Percentiles rank a stretch among this genome's conserved stretches.
Conservation (phyloP, 305 asterid genomes). For the Fraxinus sp. region DNA sequence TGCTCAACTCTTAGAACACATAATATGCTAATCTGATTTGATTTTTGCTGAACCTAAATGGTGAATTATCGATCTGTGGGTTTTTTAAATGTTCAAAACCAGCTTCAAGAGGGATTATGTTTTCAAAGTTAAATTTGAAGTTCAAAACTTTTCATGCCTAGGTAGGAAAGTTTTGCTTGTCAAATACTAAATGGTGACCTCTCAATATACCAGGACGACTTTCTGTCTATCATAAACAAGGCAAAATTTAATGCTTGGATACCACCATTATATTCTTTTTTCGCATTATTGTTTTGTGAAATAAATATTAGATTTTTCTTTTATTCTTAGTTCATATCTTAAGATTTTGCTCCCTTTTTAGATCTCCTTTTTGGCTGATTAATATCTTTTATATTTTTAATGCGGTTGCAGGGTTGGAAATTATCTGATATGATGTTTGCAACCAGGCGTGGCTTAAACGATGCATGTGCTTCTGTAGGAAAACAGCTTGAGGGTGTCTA, state of each 20-base stretch:
- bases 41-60: neutral
- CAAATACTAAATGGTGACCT: neutral
- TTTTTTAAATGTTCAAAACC: neutral
- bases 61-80: neutral
- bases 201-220: neutral
- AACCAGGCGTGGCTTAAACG: conserved; percentile 85
- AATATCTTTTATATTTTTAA: conserved; percentile 13
- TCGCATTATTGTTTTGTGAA: neutral
- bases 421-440: conserved; percentile 94
- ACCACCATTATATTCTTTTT: neutral
- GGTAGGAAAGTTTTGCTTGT: neutral
- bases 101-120: neutral
- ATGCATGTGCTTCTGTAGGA: conserved; percentile 70
- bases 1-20: neutral
- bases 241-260: neutral
- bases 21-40: neutral
- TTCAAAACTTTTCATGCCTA: neutral
- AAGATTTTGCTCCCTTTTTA: neutral
- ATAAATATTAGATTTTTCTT: neutral
- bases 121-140: neutral
- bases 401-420: conserved; percentile 78
- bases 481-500: conserved; percentile 82
- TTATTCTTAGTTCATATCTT: neutral
- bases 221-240: neutral
- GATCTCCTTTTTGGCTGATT: conserved; percentile 11